Percentiles rank a stretch among this genome's conserved stretches.
These are phyloP conservation scores for Alternaria sp. DNA, from an alignment of 2,329 filamentous ascomycete species.

Conservation along the genomic window DNA sequence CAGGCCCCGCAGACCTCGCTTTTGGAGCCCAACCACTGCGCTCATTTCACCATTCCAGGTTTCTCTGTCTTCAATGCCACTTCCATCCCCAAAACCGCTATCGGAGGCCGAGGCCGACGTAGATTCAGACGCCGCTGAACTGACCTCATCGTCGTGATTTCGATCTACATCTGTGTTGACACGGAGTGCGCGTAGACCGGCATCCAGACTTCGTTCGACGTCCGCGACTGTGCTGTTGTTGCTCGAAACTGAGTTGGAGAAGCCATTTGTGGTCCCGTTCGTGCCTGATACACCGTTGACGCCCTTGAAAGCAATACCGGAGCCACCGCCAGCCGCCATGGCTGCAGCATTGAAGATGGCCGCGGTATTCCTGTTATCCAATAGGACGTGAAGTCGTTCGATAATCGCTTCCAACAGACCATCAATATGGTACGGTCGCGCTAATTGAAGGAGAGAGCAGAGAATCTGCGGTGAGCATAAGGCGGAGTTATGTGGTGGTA, in stretches of 20 bases:
- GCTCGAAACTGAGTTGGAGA: background rate
- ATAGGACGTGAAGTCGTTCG: constrained; percentile 83
- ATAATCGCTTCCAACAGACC: constrained; percentile 92
- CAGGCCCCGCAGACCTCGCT: constrained; percentile 84
- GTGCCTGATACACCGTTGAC: constrained; percentile 34
- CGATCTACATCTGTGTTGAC: constrained; percentile 58
- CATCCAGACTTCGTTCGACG: constrained; percentile 39
- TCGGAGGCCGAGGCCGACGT: constrained; percentile 42
- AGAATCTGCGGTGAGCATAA: constrained; percentile 94
- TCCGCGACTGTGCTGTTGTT: constrained; percentile 14
- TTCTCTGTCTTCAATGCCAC: constrained; percentile 59
- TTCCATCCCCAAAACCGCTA: constrained; percentile 44
- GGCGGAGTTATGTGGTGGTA: constrained; percentile 76
- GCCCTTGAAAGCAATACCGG: constrained; percentile 71
- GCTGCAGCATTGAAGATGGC: constrained; percentile 98
- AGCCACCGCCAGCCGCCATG: constrained; percentile 94
- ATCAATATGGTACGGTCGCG: constrained; percentile 90
- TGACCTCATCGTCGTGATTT: constrained; percentile 44
- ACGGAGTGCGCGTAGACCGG: constrained; percentile 50
- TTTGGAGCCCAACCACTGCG: constrained; percentile 93
- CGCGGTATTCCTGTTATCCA: constrained; percentile 92
- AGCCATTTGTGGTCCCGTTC: constrained; percentile 39
- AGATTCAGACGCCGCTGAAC: constrained; percentile 38
- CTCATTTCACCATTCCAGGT: constrained; percentile 83
- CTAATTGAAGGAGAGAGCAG: constrained; percentile 91